These are phyloP conservation scores for Elaeis guineensis DNA, from an alignment of 176 grass and related monocot species.

Conservation along the genomic window DNA sequence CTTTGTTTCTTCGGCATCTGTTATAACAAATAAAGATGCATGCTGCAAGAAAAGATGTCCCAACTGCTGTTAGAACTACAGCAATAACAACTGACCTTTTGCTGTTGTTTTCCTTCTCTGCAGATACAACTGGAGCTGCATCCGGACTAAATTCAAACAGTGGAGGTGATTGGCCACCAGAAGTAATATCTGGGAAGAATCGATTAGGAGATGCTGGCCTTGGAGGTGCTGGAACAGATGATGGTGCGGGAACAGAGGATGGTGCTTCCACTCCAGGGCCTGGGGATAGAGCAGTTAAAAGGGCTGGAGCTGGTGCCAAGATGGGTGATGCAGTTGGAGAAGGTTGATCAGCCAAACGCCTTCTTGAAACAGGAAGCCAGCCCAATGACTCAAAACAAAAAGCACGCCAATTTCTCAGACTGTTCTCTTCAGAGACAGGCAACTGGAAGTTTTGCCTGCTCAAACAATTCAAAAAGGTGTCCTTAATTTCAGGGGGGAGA, in stretches of 20 bases:
- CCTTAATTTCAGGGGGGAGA: slow-evolving; percentile 31
- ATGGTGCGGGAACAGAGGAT: slow-evolving; percentile 3
- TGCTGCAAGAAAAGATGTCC: slow-evolving; percentile 30
- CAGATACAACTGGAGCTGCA: background rate
- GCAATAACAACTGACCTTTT: slow-evolving; percentile 14
- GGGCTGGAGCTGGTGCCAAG: no score
- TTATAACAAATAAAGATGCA: slow-evolving; percentile 39
- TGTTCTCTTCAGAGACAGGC: slow-evolving; percentile 11
- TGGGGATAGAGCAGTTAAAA: slow-evolving; percentile 15
- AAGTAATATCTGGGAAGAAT: slow-evolving; percentile 9
- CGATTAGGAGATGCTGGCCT: background rate
- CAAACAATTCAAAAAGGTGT: slow-evolving; percentile 34
- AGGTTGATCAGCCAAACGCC: slow-evolving; percentile 24
- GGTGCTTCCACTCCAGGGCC: slow-evolving; percentile 12
- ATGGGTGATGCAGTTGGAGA: background rate
- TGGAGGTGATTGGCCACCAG: background rate
- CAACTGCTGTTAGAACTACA: slow-evolving; percentile 26
- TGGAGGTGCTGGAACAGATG: slow-evolving; percentile 6
- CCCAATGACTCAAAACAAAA: slow-evolving; percentile 37
- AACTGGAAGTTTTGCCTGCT: slow-evolving; percentile 34
- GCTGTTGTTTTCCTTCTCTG: slow-evolving; percentile 2
- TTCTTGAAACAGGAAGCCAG: slow-evolving; percentile 19
- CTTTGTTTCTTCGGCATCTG: slow-evolving; percentile 27
- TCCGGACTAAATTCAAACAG: slow-evolving; percentile 9
- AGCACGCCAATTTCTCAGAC: slow-evolving; percentile 10